Percentiles rank a stretch among this genome's conserved stretches.
Evolutionary conservation across 805 yeast species (phyloP).

Genomic region (Candida coquimbonensis): DNA sequence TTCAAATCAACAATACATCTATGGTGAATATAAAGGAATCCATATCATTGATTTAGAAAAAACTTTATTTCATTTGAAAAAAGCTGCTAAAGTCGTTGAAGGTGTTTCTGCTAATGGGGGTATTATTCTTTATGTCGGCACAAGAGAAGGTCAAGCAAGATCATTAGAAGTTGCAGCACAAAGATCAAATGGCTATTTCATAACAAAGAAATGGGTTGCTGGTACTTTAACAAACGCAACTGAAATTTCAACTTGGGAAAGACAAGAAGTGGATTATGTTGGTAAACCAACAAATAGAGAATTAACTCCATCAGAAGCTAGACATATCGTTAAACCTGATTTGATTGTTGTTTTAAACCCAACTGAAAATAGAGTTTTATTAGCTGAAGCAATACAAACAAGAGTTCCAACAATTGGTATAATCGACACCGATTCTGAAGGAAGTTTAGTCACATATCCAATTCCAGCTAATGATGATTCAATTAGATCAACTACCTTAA

Average conservation of each 20-base stretch:
- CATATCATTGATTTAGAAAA: constrained; percentile 87
- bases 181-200: constrained; percentile 73
- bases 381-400: constrained; percentile 72
- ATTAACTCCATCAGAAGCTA: constrained; percentile 42
- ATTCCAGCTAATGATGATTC: constrained; percentile 96
- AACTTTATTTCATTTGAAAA: constrained; percentile 65
- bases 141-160: constrained; percentile 68
- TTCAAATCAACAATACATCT: constrained; percentile 76
- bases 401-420: constrained; percentile 91
- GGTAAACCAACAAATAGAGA: constrained; percentile 60
- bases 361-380: constrained; percentile 70
- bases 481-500: constrained; percentile 67
- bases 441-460: constrained; percentile 84
- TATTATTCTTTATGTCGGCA: constrained; percentile 75
- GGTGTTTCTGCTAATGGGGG: constrained; percentile 85
- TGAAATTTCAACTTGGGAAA: constrained; percentile 55
- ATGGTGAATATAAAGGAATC: constrained; percentile 85
- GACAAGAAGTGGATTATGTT: constrained; percentile 70
- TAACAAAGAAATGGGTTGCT: constrained; percentile 84
- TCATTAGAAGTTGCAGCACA: constrained; percentile 75
- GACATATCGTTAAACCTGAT: constrained; percentile 73
- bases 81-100: constrained; percentile 80
- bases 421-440: constrained; percentile 91
- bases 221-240: constrained; percentile 87
- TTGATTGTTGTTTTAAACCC: constrained; percentile 83